These are phyloP conservation scores for Chalaropsis thielavioides DNA, from an alignment of 2,329 filamentous ascomycete species.

Conservation along the genomic window DNA sequence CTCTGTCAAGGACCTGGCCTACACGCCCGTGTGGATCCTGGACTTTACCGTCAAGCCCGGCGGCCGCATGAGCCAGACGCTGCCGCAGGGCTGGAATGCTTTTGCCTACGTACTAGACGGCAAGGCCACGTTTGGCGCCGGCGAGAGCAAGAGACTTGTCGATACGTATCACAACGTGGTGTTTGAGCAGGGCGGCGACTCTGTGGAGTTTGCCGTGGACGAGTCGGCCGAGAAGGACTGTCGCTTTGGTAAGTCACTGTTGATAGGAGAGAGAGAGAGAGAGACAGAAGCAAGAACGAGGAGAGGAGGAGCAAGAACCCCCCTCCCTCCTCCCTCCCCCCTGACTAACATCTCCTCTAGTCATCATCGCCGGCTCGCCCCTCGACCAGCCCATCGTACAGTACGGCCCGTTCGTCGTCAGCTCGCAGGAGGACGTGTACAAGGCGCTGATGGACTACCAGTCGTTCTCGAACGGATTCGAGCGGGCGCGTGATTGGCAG, in stretches of 20 bases:
- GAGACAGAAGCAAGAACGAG: too few species aligned
- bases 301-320: too few species aligned
- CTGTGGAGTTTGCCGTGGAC: slow-evolving; percentile 55
- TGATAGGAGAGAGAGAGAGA: too few species aligned
- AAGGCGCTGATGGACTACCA: slow-evolving; percentile 66
- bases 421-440: slow-evolving; percentile 54
- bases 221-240: slow-evolving; percentile 45
- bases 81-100: slow-evolving; percentile 75
- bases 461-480: slow-evolving; percentile 60
- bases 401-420: slow-evolving; percentile 76
- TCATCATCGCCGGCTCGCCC: slow-evolving; percentile 65
- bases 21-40: slow-evolving; percentile 93
- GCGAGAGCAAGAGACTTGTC: slow-evolving; percentile 37
- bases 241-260: slow-evolving; percentile 30
- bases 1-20: slow-evolving; percentile 76
- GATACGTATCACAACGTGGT: slow-evolving; percentile 75
- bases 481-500: slow-evolving; percentile 63
- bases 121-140: slow-evolving; percentile 46
- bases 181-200: slow-evolving; percentile 66
- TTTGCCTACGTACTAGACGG: slow-evolving; percentile 81
- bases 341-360: slow-evolving; percentile 24
- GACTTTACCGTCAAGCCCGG: slow-evolving; percentile 72
- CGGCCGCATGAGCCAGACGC: slow-evolving; percentile 55
- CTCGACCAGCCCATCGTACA: slow-evolving; percentile 69
- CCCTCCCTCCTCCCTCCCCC: too few species aligned